Conservation (phyloP, 305 asterid species). For the Fraxinus sp. region DNA sequence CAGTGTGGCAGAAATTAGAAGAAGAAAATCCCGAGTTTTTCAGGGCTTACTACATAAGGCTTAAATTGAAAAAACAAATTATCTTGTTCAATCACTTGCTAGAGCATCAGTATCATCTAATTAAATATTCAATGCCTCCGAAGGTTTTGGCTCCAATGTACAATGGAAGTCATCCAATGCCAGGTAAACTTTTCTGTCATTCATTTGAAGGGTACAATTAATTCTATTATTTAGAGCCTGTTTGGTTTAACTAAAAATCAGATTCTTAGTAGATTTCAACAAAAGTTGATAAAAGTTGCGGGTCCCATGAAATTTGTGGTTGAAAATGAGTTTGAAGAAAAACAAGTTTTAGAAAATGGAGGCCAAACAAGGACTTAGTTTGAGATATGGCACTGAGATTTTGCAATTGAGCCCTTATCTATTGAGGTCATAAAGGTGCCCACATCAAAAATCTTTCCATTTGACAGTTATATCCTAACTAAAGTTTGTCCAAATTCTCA, state of each 20-base stretch:
- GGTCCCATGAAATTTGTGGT: neutral
- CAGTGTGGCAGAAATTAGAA: constrained; percentile 90
- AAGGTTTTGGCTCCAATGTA: constrained; percentile 49
- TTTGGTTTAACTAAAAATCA: neutral
- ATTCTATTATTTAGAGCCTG: neutral
- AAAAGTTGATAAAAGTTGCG: neutral
- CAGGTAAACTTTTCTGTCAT: constrained; percentile 37
- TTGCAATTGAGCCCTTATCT: neutral
- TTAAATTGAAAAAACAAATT: constrained; percentile 83
- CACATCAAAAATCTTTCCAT: neutral
- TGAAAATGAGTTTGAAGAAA: neutral
- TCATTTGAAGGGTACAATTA: neutral
- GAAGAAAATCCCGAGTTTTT: constrained; percentile 66
- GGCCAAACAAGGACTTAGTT: neutral
- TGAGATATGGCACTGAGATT: neutral
- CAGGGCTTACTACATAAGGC: constrained; percentile 63
- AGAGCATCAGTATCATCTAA: constrained; percentile 77
- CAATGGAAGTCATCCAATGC: constrained; percentile 56
- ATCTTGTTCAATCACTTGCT: constrained; percentile 86
- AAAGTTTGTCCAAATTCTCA: neutral
- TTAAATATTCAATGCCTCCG: constrained; percentile 74
- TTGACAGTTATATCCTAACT: neutral
- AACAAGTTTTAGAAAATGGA: neutral
- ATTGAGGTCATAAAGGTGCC: neutral
- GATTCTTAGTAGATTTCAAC: neutral